A percentile compares a stretch with the other conserved stretches of the same genome.
phyloP scores from a whole-genome alignment of 2,329 filamentous ascomycete genomes.

The Apiospora arundinis region DNA sequence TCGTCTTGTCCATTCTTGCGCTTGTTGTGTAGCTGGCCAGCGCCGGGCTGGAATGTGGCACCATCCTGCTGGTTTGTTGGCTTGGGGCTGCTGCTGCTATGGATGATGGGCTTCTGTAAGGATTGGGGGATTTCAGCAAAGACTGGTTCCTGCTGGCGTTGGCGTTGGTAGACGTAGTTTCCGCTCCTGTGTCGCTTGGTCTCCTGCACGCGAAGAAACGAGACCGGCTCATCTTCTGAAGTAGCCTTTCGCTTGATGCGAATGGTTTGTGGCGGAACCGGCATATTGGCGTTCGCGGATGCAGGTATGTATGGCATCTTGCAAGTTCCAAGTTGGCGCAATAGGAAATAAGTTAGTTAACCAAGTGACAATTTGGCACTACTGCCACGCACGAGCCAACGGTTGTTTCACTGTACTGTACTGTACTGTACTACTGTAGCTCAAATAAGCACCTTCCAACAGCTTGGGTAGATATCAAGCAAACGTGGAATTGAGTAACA shows the following conservation, averaged over 20 bases:
- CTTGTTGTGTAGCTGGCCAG: constrained; percentile 24
- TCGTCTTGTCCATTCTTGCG: constrained; percentile 24
- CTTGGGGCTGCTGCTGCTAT: constrained; percentile 49
- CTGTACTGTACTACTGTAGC: not conserved
- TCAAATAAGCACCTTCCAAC: not conserved
- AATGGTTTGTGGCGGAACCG: constrained; percentile 63
- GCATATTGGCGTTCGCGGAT: constrained; percentile 48
- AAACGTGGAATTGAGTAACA: not conserved
- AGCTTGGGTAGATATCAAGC: not conserved
- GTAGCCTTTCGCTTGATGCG: constrained; percentile 67
- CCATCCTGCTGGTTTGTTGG: constrained; percentile 42
- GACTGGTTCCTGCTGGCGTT: constrained; percentile 43
- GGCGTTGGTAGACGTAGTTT: constrained; percentile 63
- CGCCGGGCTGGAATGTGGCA: constrained; percentile 32
- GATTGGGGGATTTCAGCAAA: constrained; percentile 34
- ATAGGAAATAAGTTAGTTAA: not conserved
- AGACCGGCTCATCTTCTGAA: constrained; percentile 55
- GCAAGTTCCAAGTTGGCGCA: not conserved
- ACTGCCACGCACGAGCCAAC: constrained; percentile 2
- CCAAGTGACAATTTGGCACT: not conserved
- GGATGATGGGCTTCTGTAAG: constrained; percentile 51
- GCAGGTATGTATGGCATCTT: not conserved
- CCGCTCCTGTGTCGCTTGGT: constrained; percentile 60
- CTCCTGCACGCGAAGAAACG: constrained; percentile 61
- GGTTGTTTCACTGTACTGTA: not conserved